A percentile compares a stretch with the other conserved stretches of the same genome.
Conservation (phyloP, 1,139 yeast species). For the Saccharomyces hybrid region DNA sequence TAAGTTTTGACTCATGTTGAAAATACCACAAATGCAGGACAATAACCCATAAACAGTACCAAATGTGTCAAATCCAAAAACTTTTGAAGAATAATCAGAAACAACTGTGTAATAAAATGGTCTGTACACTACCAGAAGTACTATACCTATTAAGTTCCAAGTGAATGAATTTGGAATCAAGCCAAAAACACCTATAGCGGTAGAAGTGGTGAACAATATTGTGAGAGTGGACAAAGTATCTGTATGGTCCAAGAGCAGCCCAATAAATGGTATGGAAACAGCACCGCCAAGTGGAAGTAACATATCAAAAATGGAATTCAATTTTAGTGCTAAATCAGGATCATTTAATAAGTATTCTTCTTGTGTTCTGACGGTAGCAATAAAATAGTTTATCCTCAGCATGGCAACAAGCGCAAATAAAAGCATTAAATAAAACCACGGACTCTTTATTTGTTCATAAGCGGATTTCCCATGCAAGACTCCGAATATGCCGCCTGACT, state of each 20-base stretch:
- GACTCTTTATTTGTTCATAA: slow-evolving; percentile 56
- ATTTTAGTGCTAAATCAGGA: slow-evolving; percentile 44
- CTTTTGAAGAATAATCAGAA: slow-evolving; percentile 85
- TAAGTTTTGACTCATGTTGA: slow-evolving; percentile 63
- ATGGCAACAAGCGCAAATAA: slow-evolving; percentile 76
- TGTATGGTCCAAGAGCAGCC: slow-evolving; percentile 68
- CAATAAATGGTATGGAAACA: slow-evolving; percentile 77
- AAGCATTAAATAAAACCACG: slow-evolving; percentile 76
- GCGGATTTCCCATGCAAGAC: slow-evolving; percentile 62
- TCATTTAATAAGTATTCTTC: slow-evolving; percentile 59
- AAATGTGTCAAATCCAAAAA: slow-evolving; percentile 86
- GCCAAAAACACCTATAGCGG: slow-evolving; percentile 62
- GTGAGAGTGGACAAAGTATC: slow-evolving; percentile 53
- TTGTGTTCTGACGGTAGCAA: slow-evolving; percentile 79
- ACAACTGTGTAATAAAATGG: slow-evolving; percentile 91
- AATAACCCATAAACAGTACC: slow-evolving; percentile 88
- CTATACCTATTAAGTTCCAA: slow-evolving; percentile 55
- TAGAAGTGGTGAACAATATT: slow-evolving; percentile 47
- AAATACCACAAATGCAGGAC: slow-evolving; percentile 71
- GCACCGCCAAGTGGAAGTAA: slow-evolving; percentile 87
- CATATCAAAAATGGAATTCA: slow-evolving; percentile 72
- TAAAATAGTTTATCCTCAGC: slow-evolving; percentile 85
- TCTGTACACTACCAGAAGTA: slow-evolving; percentile 70
- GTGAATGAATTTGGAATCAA: slow-evolving; percentile 45
- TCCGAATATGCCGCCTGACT: slow-evolving; percentile 79